Evolutionary conservation across 495 filamentous ascomycete species (phyloP), one percentile per base, ranked within the genome.

Genomic region (Penicillium antarcticum): DNA sequence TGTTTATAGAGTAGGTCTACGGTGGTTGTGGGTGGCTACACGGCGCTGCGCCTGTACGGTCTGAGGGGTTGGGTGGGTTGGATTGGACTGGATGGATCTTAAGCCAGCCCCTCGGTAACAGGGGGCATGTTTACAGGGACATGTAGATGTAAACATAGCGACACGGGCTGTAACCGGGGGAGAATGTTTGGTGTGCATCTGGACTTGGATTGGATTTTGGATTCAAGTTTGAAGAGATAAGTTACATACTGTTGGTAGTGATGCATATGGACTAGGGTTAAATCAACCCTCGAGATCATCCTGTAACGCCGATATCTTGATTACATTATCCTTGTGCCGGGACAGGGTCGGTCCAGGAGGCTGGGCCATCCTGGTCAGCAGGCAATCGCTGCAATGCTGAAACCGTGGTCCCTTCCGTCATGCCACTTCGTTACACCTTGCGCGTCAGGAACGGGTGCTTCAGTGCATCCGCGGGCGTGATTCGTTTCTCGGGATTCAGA

Each of bases 401-500:
- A 37, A 33, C 35, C 37, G 43, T n/a, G 10, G 14, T 23, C 19
- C 18, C 4, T 13, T 45, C 19, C 42, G n/a, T 35, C 32, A 19
- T 24, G 21, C 37, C 36, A 5, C 36, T 13, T 32, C 46, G 36
- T 38, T 53, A 48, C 11, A 42, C 16, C 33, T 56, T 62, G 24
- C 73, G 71, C 29, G 59, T 63, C 53, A 90, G 79, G 64, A 97
- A 97, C 1, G 89, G 87, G 75, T 97, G 94, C 58, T 85, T 87
- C 56, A 97, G 69, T 26, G 94, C 94, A 54, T 97, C 91, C 3
- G 80, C 70, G 5, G 94, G 89, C 10, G 88, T 92, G 65, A 88
- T 87, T 42, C 94, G 80, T 70, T 91, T 94, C 69, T 96, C 95
- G n/a, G 91, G 88, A 63, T 97, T 96, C 26, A 96, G 79, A 53